Evolutionary conservation across 2,329 filamentous ascomycete species (phyloP), one percentile per base, ranked within the genome.

Genomic region (Capronia epimyces): DNA sequence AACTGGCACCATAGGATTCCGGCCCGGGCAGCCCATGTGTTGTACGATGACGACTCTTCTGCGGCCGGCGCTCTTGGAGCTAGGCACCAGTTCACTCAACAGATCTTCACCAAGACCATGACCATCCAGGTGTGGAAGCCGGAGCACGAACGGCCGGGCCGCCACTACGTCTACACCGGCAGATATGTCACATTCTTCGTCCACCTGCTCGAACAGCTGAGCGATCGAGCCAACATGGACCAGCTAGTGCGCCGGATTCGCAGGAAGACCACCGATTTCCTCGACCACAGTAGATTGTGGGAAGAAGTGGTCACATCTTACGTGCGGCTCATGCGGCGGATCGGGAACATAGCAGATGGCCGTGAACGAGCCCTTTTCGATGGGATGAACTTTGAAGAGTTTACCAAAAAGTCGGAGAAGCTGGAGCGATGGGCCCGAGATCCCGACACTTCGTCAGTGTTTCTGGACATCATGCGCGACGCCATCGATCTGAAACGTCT

Each of bases 1-100:
- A 91, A 93, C 62, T 96, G 90, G 90, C 90, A 96, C 64, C 90
- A 96, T 66, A 85, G 90, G 16, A 89, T 96, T 71, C 87, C 89
- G 46, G 83, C 85, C n/a, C 64, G 76, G 63, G 67, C 79, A 56
- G 82, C 81, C 4, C 77, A 78, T 57, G 74, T 84, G 34, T 70
- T 84, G 5, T 85, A 80, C 58, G 75, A 83, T 50, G 77, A 78
- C 34, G 61, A 67, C 9, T 71, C 73, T 42, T 72, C 75, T 45
- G 67, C 75, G n/a, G 62, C 74, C 58, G 74, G 77, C 9, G 76
- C 77, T 3, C 67, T 77, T 12, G 80, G 78, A 25, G 84, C 86
- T 18, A 90, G 89, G 60, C 80, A 84, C 63, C 87, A 91, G 48
- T 80, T 94, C 12, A 90, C 89, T 43, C 78, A 81, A 46, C 86